Conservation (phyloP, 306 rosid genomes). For the Boehmeria nivea region DNA sequence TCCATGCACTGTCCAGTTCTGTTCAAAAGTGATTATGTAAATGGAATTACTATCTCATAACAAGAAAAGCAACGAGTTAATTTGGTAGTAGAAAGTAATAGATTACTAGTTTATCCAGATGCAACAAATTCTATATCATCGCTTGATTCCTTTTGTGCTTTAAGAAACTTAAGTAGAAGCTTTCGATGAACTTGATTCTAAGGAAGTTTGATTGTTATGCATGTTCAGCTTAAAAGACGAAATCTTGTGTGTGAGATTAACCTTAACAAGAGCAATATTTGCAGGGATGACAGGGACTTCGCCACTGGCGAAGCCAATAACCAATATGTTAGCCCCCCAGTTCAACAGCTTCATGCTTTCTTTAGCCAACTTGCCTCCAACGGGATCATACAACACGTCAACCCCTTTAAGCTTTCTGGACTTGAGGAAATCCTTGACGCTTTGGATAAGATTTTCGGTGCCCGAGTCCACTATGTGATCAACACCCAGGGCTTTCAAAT, state of each 20-base stretch:
- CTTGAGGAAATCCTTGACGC: conserved; percentile 65
- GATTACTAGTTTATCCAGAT: not conserved
- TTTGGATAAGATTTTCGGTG: conserved; percentile 50
- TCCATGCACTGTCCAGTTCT: conserved; percentile 99
- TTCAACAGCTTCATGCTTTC: conserved; percentile 68
- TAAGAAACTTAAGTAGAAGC: no score
- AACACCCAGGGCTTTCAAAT: conserved; percentile 65
- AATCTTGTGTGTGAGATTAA: conserved; percentile 16
- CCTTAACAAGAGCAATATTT: conserved; percentile 93
- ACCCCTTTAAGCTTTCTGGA: conserved; percentile 73
- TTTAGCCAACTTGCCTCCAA: conserved; percentile 82
- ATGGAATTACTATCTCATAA: not conserved
- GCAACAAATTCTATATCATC: no score
- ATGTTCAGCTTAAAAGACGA: not conserved
- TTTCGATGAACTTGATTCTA: no score
- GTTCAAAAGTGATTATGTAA: conserved; percentile 7
- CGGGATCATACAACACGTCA: conserved; percentile 92
- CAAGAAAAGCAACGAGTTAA: not conserved
- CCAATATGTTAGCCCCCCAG: conserved; percentile 87
- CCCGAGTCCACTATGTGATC: conserved; percentile 87
- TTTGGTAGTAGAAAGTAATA: no score
- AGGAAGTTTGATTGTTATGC: not conserved
- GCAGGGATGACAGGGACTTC: conserved; percentile 88
- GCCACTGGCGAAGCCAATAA: conserved; percentile 95
- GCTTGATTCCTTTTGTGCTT: no score